Conservation (phyloP, 2,329 filamentous ascomycete genomes). For the Xylariales sp. region DNA sequence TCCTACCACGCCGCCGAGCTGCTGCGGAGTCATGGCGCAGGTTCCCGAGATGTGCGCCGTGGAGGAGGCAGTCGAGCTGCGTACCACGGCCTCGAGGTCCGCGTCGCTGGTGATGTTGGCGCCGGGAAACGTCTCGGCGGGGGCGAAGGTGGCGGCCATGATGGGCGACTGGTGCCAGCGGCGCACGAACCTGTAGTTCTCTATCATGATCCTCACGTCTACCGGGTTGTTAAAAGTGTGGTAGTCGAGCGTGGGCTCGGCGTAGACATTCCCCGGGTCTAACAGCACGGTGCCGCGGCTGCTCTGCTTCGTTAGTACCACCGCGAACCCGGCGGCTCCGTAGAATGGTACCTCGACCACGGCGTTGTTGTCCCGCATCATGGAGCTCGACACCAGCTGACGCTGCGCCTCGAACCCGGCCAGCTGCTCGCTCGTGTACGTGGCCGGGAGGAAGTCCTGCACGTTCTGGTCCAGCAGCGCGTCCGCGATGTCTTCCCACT, state of each 20-base stretch:
- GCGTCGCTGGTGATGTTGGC: neutral
- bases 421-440: neutral
- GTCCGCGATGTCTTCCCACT: too few species aligned
- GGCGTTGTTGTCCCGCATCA: neutral
- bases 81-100: neutral
- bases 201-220: neutral
- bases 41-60: constrained; percentile 18
- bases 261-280: neutral
- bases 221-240: neutral
- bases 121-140: neutral
- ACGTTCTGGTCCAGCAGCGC: neutral
- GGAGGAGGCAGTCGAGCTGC: neutral
- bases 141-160: too few species aligned
- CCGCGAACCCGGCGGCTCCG: neutral
- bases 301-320: neutral
- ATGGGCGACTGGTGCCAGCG: neutral
- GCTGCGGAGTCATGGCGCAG: constrained; percentile 26
- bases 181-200: neutral
- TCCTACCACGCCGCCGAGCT: constrained; percentile 30
- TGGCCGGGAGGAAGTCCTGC: neutral
- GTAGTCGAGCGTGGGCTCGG: neutral
- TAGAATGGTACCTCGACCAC: neutral
- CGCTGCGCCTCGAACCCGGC: constrained; percentile 1
- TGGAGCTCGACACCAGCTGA: neutral
- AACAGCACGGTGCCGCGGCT: constrained; percentile 1